phyloP scores from a whole-genome alignment of 1,284 basidiomycete genomes.

The Ganoderma boninense region DNA sequence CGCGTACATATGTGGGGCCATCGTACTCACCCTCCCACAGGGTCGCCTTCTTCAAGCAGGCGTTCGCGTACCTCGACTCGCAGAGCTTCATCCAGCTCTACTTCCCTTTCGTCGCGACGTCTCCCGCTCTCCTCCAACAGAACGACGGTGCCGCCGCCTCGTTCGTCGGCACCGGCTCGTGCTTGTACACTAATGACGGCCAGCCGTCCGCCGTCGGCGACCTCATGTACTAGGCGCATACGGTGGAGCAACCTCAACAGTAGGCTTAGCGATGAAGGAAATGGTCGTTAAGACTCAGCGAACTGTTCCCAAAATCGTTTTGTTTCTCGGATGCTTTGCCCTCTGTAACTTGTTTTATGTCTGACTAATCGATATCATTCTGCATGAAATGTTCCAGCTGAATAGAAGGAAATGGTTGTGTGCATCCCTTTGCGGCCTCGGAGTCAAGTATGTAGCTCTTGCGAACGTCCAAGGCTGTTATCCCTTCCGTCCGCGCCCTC shows the following conservation, averaged over 20 bases:
- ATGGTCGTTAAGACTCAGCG: background rate
- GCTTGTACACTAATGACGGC: conserved; percentile 3
- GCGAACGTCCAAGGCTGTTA: too few relatives aligned
- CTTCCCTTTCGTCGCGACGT: conserved; percentile 12
- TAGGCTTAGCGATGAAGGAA: background rate
- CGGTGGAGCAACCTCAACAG: background rate
- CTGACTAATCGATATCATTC: background rate
- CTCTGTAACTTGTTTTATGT: background rate
- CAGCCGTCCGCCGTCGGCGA: conserved; percentile 5
- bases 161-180: conserved; percentile 8
- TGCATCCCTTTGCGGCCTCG: too few relatives aligned
- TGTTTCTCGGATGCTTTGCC: background rate
- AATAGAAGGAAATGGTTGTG: too few relatives aligned
- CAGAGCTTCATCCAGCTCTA: conserved; percentile 7
- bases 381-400: too few relatives aligned
- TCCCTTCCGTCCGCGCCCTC: too few relatives aligned
- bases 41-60: conserved; percentile 5
- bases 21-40: background rate
- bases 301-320: background rate
- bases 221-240: conserved; percentile 5
- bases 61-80: conserved; percentile 8
- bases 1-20: too few relatives aligned
- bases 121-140: background rate
- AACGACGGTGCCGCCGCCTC: background rate
- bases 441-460: too few relatives aligned